phyloP scores from a whole-genome alignment of 1,139 yeast species.

The Yamadazyma diddensiae region DNA sequence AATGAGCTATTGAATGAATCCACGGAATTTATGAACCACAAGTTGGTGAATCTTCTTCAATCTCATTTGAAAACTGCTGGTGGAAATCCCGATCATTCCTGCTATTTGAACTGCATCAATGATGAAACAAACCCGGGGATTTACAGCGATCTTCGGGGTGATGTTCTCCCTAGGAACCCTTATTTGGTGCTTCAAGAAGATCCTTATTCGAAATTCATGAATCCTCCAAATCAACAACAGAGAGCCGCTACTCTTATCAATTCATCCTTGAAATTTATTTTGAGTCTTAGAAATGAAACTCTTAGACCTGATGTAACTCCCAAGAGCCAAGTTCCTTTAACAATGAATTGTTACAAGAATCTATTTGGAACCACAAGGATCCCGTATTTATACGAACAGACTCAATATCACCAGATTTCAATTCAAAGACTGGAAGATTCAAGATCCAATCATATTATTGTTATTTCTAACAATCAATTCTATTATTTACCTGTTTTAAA shows the following conservation, averaged over 20 bases:
- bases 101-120: conserved; percentile 61
- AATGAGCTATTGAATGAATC: conserved; percentile 38
- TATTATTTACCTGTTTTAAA: conserved; percentile 59
- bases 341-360: conserved; percentile 66
- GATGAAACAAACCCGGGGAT: conserved; percentile 60
- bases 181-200: conserved; percentile 71
- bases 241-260: conserved; percentile 65
- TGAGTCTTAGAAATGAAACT: conserved; percentile 52
- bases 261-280: conserved; percentile 62
- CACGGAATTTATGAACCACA: conserved; percentile 39
- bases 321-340: conserved; percentile 46
- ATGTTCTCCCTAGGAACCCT: conserved; percentile 73
- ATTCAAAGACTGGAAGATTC: conserved; percentile 27
- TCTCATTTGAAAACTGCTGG: conserved; percentile 47
- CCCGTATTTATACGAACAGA: conserved; percentile 39
- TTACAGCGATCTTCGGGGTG: conserved; percentile 62
- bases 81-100: conserved; percentile 34
- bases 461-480: conserved; percentile 59
- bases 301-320: conserved; percentile 59
- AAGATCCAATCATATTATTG: conserved; percentile 48
- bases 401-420: conserved; percentile 22
- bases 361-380: conserved; percentile 67
- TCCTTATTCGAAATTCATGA: conserved; percentile 53
- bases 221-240: conserved; percentile 63
- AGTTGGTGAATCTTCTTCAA: conserved; percentile 48